Evolutionary conservation across 1,139 yeast species (phyloP).

Genomic region (Pichia norvegensis): DNA sequence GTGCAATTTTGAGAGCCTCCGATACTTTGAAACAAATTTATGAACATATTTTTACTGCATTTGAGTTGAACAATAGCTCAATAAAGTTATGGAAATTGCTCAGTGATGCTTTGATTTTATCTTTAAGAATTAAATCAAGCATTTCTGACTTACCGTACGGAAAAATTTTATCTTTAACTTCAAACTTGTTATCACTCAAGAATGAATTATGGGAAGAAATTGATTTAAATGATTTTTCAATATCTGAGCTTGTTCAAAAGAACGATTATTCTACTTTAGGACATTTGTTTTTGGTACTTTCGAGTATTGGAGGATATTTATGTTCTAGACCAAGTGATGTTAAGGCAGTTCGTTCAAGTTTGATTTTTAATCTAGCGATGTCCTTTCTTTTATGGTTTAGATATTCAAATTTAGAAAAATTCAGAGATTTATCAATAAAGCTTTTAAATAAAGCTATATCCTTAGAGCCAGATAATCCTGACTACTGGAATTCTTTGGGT

Average conservation of each 20-base stretch:
- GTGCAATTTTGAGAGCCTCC: slow-evolving; percentile 55
- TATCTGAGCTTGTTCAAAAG: slow-evolving; percentile 1
- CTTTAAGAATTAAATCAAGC: slow-evolving; percentile 37
- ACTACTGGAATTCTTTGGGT: slow-evolving; percentile 81
- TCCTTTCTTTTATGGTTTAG: slow-evolving; percentile 47
- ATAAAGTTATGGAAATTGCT: slow-evolving; percentile 49
- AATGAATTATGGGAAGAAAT: slow-evolving; percentile 5
- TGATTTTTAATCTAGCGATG: slow-evolving; percentile 64
- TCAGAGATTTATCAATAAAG: slow-evolving; percentile 44
- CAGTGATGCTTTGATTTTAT: slow-evolving; percentile 43
- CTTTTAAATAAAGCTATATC: slow-evolving; percentile 61
- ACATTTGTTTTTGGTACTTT: slow-evolving; percentile 8
- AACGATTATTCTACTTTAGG: slow-evolving; percentile 3
- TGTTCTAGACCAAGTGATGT: slow-evolving; percentile 29
- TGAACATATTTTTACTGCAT: slow-evolving; percentile 38
- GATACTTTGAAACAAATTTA: slow-evolving; percentile 41
- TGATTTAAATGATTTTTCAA: not conserved
- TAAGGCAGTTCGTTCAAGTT: slow-evolving; percentile 50
- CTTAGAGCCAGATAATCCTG: slow-evolving; percentile 59
- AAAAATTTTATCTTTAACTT: not conserved
- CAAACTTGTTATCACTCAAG: not conserved
- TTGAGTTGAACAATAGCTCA: slow-evolving; percentile 33
- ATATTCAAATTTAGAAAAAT: slow-evolving; percentile 20
- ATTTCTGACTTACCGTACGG: slow-evolving; percentile 35
- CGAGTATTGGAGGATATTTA: slow-evolving; percentile 13